A percentile compares a stretch with the other conserved stretches of the same genome.
These are phyloP conservation scores for Cercophora scortea DNA, from an alignment of 495 filamentous ascomycete genomes.

Conservation along the genomic window DNA sequence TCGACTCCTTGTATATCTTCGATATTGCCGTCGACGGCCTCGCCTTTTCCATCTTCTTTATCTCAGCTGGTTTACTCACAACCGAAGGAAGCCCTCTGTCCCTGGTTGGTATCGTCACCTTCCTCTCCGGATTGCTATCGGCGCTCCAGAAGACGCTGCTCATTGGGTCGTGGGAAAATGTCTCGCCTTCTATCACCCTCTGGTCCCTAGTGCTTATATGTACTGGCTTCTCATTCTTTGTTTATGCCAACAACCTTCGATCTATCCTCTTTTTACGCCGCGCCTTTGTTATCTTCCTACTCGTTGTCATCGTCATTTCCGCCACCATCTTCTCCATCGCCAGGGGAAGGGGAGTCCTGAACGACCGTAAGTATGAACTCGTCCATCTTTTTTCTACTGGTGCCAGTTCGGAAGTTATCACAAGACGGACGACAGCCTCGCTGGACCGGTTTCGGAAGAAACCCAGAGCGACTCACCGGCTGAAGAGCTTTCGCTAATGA, in stretches of 20 bases:
- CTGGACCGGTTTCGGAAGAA: too few relatives aligned
- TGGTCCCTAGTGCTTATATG: conserved; percentile 22
- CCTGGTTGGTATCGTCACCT: conserved; percentile 29
- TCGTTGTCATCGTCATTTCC: conserved; percentile 19
- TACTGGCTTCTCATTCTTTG: conserved; percentile 30
- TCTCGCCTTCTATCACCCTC: conserved; percentile 18
- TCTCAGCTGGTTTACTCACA: conserved; percentile 30
- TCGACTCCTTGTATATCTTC: conserved; percentile 29
- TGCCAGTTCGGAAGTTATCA: too few relatives aligned
- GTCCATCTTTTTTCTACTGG: too few relatives aligned
- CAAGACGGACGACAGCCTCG: too few relatives aligned
- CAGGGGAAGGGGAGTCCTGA: conserved; percentile 6
- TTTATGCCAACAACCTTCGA: conserved; percentile 31
- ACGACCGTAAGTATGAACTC: conserved; percentile 6
- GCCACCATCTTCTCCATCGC: conserved; percentile 23
- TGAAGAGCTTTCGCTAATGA: too few relatives aligned
- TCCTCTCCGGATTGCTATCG: conserved; percentile 23
- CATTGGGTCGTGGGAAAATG: conserved; percentile 33
- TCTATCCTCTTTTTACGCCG: conserved; percentile 33
- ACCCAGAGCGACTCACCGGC: too few relatives aligned
- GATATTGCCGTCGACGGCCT: conserved; percentile 33
- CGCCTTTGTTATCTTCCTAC: conserved; percentile 24
- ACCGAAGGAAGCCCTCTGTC: conserved; percentile 31
- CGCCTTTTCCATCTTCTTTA: conserved; percentile 26
- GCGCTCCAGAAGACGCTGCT: conserved; percentile 16